Evolutionary conservation across 179 eudicot species (phyloP).

Genomic region (Spergularia azorica): DNA sequence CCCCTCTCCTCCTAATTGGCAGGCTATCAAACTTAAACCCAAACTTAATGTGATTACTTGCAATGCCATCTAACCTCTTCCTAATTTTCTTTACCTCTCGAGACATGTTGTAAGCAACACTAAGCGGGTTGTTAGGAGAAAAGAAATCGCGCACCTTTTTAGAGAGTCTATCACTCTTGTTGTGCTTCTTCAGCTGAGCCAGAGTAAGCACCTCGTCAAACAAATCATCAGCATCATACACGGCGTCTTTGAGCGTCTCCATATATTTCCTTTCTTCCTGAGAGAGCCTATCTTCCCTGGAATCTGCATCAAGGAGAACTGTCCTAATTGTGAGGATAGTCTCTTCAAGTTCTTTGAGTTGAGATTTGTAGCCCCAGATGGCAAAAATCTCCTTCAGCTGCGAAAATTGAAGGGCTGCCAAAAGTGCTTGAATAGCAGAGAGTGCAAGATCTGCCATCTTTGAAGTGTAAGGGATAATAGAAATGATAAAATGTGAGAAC

Average conservation of each 20-base stretch:
- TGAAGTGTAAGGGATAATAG: neutral
- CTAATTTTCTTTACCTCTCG: neutral
- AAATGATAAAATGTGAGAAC: no score
- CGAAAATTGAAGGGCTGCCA: neutral
- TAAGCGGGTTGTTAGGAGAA: constrained; percentile 7
- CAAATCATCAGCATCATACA: constrained; percentile 2
- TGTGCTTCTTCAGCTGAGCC: neutral
- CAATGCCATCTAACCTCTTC: neutral
- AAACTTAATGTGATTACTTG: neutral
- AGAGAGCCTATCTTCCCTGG: neutral
- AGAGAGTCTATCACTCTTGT: neutral
- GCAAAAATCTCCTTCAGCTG: neutral
- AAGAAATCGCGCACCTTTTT: constrained; percentile 4
- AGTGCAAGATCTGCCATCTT: neutral
- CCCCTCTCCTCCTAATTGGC: neutral
- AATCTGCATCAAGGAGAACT: neutral
- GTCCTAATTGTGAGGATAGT: neutral
- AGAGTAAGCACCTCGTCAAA: constrained; percentile 3
- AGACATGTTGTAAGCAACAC: neutral
- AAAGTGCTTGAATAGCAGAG: constrained; percentile 1
- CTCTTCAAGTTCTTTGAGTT: neutral
- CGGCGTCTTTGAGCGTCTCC: neutral
- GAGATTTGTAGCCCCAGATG: neutral
- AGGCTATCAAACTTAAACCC: neutral
- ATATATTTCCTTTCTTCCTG: neutral